Evolutionary conservation across 345 rosid species (phyloP).

Genomic region (Anastatica hierochuntica): DNA sequence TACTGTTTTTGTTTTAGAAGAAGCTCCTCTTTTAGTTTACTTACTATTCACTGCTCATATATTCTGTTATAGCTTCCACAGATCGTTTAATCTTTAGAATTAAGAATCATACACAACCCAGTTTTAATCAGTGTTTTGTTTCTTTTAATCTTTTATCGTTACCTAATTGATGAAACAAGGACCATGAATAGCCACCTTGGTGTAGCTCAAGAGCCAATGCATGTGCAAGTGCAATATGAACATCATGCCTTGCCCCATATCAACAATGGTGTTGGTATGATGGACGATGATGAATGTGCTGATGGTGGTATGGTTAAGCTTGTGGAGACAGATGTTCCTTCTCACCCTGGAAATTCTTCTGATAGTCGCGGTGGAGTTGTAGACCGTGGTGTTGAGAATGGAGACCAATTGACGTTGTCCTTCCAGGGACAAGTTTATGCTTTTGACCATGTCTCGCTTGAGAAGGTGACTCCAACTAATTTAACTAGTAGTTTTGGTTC

Average conservation of each 20-base stretch:
- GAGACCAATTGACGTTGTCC: constrained; percentile 60
- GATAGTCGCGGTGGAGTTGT: constrained; percentile 33
- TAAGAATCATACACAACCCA: too few relatives aligned
- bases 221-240: constrained; percentile 34
- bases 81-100: too few relatives aligned
- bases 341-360: constrained; percentile 44
- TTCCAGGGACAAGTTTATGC: constrained; percentile 75
- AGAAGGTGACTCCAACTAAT: constrained; percentile 49
- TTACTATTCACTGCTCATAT: too few relatives aligned
- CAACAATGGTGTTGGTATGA: constrained; percentile 33
- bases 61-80: too few relatives aligned
- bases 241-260: constrained; percentile 36
- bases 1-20: too few relatives aligned
- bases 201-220: constrained; percentile 32
- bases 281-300: constrained; percentile 29
- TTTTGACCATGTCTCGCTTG: constrained; percentile 51
- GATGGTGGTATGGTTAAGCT: constrained; percentile 30
- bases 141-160: not conserved
- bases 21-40: too few relatives aligned
- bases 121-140: too few relatives aligned
- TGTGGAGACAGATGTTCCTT: constrained; percentile 38
- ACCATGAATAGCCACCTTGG: constrained; percentile 38
- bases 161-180: constrained; percentile 1
- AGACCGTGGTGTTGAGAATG: constrained; percentile 31
- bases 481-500: not conserved